Base-by-base conservation (phyloP, 2,329 filamentous ascomycete genomes). In the Pseudonectria buxi region DNA sequence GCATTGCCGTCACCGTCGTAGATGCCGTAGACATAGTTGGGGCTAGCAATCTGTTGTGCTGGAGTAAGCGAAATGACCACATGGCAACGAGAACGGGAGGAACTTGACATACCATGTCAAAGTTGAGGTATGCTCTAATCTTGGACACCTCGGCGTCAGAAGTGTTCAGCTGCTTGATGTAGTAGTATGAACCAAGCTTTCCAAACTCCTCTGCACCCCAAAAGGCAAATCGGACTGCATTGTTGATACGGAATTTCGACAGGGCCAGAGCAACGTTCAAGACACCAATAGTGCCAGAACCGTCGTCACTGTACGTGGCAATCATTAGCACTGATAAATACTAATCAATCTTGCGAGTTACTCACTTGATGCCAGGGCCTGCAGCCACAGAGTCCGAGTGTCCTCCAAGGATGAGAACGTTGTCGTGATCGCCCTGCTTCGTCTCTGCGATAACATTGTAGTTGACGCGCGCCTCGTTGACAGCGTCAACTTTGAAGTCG, bases 1-100 rank as follows among this genome's bases (percentile, higher is more conserved):
- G 71, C 68, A 50, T 76, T 76, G 42, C 76, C 65, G 43, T 68
- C 81, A 40, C 79, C 74, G 16, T 71, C 69, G 61, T 78, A 85
- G 43, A 79, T 71, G 41, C 65, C 66, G 40, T 67, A 66, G 25
- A 68, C 56, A 43, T 64, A 72, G 59, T 74, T 74, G 16, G 67
- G 68, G 45, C 59, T 65, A 30, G 64, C 65, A 43, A 68, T 66
- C 56, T 59, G 9, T 22, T 9, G 9, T 6, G 9, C 9, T 22
- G 5, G 18, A 9, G 9, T 22, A 6, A 9, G 2, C n/a, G 12
- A 15, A 9, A 10, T 14, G 31, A 46, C 2, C 43, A 34, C 14
- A 30, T 24, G 3, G 15, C 1, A 14, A 3, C 14, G 1, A 7
- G 3, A 14, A 3, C n/a, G n/a, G n/a, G 3, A 14, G 1, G 1